Conservation (phyloP, 306 rosid species). For the Acacia acuminata region DNA sequence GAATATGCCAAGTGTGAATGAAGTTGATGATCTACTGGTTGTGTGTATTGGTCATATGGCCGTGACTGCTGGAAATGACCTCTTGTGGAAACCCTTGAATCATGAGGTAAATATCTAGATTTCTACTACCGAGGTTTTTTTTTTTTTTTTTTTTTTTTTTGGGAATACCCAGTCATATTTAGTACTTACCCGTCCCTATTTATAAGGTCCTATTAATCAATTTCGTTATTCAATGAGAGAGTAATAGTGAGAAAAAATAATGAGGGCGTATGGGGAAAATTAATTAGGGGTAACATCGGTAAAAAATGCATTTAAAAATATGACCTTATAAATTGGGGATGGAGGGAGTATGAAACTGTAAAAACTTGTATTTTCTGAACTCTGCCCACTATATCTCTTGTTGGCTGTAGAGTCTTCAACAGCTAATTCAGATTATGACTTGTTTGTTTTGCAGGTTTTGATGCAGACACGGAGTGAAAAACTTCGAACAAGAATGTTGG, state of each 20-base stretch:
- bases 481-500: slow-evolving; percentile 70
- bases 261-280: too few species aligned
- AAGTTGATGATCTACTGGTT: slow-evolving; percentile 83
- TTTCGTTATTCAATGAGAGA: too few species aligned
- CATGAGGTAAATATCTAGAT: slow-evolving; percentile 59
- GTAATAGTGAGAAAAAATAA: too few species aligned
- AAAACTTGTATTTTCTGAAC: not conserved
- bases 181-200: too few species aligned
- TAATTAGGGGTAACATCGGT: too few species aligned
- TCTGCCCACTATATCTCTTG: not conserved
- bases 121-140: not conserved
- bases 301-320: too few species aligned
- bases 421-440: not conserved
- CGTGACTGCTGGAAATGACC: slow-evolving; percentile 85
- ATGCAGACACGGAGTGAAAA: slow-evolving; percentile 86
- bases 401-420: not conserved
- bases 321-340: too few species aligned
- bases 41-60: slow-evolving; percentile 92
- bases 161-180: too few species aligned
- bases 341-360: too few species aligned
- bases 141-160: not conserved
- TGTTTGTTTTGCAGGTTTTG: slow-evolving; percentile 63
- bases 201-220: too few species aligned
- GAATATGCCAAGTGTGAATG: slow-evolving; percentile 59
- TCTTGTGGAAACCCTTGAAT: slow-evolving; percentile 87